A percentile compares a stretch with the other conserved stretches of the same genome.
phyloP scores from a whole-genome alignment of 1,139 yeast species.

The Candida dubliniensis region DNA sequence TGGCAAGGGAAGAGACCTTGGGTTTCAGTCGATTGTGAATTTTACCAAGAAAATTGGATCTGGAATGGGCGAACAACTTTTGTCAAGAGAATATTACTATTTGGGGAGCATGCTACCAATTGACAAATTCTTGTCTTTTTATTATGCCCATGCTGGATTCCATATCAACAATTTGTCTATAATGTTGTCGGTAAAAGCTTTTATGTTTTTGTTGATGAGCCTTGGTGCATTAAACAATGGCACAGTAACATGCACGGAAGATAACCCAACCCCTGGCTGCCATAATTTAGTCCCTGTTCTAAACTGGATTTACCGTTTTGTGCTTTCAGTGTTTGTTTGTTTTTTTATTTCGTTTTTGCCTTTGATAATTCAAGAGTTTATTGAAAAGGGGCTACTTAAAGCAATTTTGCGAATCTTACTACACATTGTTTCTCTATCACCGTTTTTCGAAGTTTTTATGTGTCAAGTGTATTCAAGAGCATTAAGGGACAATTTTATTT shows the following conservation, averaged over 20 bases:
- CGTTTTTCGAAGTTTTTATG: constrained; percentile 83
- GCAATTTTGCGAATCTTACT: constrained; percentile 59
- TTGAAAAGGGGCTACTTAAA: constrained; percentile 71
- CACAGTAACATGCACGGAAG: constrained; percentile 55
- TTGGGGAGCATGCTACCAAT: constrained; percentile 77
- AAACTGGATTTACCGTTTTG: constrained; percentile 80
- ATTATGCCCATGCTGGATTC: constrained; percentile 91
- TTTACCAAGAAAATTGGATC: constrained; percentile 90
- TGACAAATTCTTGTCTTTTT: constrained; percentile 79
- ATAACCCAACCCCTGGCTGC: constrained; percentile 68
- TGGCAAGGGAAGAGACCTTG: constrained; percentile 89
- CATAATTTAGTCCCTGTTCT: constrained; percentile 71
- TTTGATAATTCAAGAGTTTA: constrained; percentile 70
- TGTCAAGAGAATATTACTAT: constrained; percentile 81
- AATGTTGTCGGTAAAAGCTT: constrained; percentile 69
- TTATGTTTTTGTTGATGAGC: constrained; percentile 65
- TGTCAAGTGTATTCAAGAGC: constrained; percentile 82
- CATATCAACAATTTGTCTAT: constrained; percentile 82
- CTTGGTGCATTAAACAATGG: constrained; percentile 67
- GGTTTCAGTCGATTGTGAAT: constrained; percentile 79
- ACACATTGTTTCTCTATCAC: constrained; percentile 74
- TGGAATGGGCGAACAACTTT: constrained; percentile 91
- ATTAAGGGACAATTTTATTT: constrained; percentile 61
- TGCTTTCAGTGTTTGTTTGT: constrained; percentile 77
- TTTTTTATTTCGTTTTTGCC: constrained; percentile 85